phyloP scores from a whole-genome alignment of 768 basidiomycete genomes.

The Boletus insuetus region DNA sequence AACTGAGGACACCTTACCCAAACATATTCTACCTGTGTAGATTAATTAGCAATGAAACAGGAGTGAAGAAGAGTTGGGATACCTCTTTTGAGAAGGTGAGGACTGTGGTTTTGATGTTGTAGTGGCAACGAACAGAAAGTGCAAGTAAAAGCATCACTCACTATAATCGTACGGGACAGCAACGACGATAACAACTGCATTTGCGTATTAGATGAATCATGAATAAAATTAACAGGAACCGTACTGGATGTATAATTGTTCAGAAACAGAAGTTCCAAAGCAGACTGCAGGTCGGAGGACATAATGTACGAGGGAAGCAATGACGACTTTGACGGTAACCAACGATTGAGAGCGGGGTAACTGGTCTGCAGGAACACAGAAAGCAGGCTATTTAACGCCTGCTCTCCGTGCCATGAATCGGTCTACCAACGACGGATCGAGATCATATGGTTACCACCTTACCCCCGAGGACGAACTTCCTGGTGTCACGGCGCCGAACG shows the following conservation, averaged over 20 bases:
- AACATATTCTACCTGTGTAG: background rate
- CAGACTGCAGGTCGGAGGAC: background rate
- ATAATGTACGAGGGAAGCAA: background rate
- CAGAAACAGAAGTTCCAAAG: background rate
- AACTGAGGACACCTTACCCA: background rate
- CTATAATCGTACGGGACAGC: background rate
- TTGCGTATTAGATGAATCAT: background rate
- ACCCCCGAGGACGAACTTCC: too few relatives aligned
- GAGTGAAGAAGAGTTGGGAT: background rate
- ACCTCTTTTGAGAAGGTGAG: background rate
- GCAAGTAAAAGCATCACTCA: background rate
- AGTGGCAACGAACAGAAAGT: background rate
- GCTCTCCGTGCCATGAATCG: too few relatives aligned
- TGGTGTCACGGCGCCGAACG: too few relatives aligned
- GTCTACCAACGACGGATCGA: too few relatives aligned
- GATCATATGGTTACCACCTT: too few relatives aligned
- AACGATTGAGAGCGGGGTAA: too few relatives aligned
- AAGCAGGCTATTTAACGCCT: too few relatives aligned
- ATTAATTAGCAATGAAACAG: background rate
- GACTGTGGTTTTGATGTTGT: background rate
- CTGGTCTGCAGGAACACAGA: too few relatives aligned
- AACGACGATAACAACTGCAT: background rate
- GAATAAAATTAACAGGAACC: background rate
- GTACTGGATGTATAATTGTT: background rate
- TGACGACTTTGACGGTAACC: background rate